Percentiles rank a stretch among this genome's conserved stretches.
Conservation (phyloP, 108 stramenopile species). For the Chaetoceros muelleri region DNA sequence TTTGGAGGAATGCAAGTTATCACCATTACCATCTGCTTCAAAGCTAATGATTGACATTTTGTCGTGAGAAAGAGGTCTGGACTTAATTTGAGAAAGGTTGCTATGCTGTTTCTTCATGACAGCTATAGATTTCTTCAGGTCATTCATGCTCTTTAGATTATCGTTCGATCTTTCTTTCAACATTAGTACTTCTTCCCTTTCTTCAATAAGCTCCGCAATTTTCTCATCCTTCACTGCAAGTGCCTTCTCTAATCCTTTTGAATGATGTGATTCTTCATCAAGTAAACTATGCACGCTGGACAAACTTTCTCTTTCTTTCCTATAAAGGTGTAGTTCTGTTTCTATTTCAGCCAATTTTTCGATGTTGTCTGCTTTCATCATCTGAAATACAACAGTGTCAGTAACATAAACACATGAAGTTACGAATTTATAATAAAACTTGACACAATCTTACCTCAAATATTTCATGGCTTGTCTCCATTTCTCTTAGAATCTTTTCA, state of each 20-base stretch:
- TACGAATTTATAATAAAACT: not conserved
- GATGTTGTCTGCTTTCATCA: not conserved
- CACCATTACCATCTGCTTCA: too few species aligned
- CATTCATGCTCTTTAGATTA: not conserved
- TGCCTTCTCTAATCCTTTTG: not conserved
- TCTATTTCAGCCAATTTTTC: not conserved
- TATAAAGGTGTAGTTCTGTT: not conserved
- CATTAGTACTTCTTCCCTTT: not conserved
- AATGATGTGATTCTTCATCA: not conserved
- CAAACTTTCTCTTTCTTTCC: not conserved
- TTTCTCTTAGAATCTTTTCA: not conserved
- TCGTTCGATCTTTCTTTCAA: not conserved
- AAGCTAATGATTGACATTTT: too few species aligned
- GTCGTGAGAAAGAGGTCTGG: too few species aligned
- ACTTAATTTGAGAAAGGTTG: not conserved
- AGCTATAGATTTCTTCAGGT: not conserved
- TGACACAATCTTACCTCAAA: not conserved
- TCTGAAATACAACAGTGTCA: not conserved
- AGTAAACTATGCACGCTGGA: not conserved
- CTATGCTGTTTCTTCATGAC: not conserved
- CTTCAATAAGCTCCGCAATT: not conserved
- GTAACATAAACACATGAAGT: not conserved
- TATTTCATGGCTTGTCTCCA: not conserved
- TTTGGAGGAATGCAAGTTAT: too few species aligned
- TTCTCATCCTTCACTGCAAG: not conserved